These are phyloP conservation scores for Phytophthora fragariaefolia DNA, from an alignment of 352 stramenopile genomes.

Conservation along the genomic window DNA sequence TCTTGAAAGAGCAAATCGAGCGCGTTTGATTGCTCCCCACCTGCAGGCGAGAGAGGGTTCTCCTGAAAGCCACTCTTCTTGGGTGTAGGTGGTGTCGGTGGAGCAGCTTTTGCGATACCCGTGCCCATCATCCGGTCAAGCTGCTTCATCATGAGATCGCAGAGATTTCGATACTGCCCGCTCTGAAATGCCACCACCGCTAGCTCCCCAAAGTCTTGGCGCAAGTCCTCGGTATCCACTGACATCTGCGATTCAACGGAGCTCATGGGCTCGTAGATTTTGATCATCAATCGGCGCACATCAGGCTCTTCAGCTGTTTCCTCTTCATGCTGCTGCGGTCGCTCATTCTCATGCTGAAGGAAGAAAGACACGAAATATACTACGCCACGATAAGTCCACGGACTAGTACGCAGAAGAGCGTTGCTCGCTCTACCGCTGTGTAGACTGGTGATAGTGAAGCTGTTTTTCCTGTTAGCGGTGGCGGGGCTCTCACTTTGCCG, in stretches of 20 bases:
- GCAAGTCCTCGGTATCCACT: constrained; percentile 61
- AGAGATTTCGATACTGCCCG: constrained; percentile 59
- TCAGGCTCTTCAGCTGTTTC: constrained; percentile 1
- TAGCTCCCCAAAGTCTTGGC: constrained; percentile 57
- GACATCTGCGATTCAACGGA: constrained; percentile 77
- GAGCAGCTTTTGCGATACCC: constrained; percentile 5
- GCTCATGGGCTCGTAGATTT: constrained; percentile 83
- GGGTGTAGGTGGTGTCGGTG: constrained; percentile 18
- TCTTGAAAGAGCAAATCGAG: constrained; percentile 31
- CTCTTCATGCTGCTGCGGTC: constrained; percentile 23
- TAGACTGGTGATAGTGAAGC: constrained; percentile 28
- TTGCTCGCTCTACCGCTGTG: constrained; percentile 25
- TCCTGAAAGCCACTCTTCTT: not conserved
- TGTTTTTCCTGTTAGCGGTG: constrained; percentile 8
- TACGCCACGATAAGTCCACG: constrained; percentile 70
- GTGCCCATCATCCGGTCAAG: constrained; percentile 64
- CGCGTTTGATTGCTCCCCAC: constrained; percentile 14
- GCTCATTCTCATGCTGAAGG: constrained; percentile 42
- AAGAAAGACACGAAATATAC: constrained; percentile 89
- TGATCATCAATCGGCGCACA: constrained; percentile 56
- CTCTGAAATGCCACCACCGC: constrained; percentile 50
- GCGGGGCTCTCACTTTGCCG: constrained; percentile 20
- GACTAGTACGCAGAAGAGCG: constrained; percentile 62
- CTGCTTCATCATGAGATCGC: constrained; percentile 64
- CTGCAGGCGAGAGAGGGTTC: not conserved